phyloP scores from a whole-genome alignment of 306 rosid genomes.

The Mimosa bimucronata region DNA sequence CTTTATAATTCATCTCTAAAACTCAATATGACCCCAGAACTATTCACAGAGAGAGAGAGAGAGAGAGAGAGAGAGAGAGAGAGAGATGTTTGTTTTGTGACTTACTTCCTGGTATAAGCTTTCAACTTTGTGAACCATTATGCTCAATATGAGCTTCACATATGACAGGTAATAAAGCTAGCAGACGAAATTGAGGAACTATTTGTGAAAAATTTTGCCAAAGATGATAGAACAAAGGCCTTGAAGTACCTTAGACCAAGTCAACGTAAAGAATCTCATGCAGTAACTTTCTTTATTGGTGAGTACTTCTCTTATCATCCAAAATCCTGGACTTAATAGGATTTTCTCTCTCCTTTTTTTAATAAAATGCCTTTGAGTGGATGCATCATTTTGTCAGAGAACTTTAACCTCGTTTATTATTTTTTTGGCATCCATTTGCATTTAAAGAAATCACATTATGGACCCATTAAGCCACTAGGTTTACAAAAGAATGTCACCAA shows the following conservation, averaged over 20 bases:
- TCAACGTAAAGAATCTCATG: slow-evolving; percentile 80
- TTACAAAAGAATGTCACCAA: slow-evolving; percentile 43
- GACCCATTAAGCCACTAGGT: slow-evolving; percentile 64
- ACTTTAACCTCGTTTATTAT: slow-evolving; percentile 38
- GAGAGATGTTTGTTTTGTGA: slow-evolving; percentile 56
- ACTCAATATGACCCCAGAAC: slow-evolving; percentile 33
- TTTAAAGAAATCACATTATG: slow-evolving; percentile 44
- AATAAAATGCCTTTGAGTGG: slow-evolving; percentile 31
- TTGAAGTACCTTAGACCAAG: slow-evolving; percentile 94
- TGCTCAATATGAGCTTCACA: slow-evolving; percentile 44
- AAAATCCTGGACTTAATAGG: slow-evolving; percentile 14
- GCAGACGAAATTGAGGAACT: slow-evolving; percentile 88
- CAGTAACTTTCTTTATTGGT: slow-evolving; percentile 90
- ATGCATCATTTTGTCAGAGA: slow-evolving; percentile 38
- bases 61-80: background rate
- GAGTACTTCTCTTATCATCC: slow-evolving; percentile 38
- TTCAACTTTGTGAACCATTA: slow-evolving; percentile 34
- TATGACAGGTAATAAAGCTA: slow-evolving; percentile 70
- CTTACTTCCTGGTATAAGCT: slow-evolving; percentile 18
- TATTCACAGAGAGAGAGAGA: background rate
- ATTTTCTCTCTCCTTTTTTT: background rate
- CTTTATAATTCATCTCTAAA: slow-evolving; percentile 50
- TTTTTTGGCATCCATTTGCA: slow-evolving; percentile 46
- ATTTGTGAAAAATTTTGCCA: slow-evolving; percentile 67
- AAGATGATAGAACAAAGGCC: slow-evolving; percentile 84